A percentile compares a stretch with the other conserved stretches of the same genome.
Evolutionary conservation across 768 basidiomycete genomes (phyloP).

Genomic region (Clitopilus hobsonii): DNA sequence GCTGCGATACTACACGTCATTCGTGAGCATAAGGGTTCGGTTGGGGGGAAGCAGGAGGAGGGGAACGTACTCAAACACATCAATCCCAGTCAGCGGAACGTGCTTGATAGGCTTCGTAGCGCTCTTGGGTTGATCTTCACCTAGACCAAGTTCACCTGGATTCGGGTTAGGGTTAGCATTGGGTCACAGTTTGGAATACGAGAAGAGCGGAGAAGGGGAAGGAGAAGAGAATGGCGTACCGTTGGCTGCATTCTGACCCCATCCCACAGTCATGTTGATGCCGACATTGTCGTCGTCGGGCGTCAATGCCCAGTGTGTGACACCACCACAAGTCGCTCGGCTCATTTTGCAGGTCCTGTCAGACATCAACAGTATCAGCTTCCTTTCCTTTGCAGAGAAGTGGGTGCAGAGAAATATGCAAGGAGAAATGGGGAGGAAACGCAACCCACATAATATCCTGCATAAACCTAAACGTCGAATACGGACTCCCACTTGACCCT

Average conservation of each 20-base stretch:
- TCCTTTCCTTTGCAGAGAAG: too few species aligned
- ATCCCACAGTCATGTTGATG: conserved; percentile 77
- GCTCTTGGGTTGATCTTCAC: conserved; percentile 78
- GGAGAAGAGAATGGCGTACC: conserved; percentile 31
- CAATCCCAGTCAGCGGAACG: conserved; percentile 66
- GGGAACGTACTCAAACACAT: conserved; percentile 64
- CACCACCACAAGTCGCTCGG: conserved; percentile 73
- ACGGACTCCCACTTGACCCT: too few species aligned
- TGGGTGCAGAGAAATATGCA: conserved; percentile 2
- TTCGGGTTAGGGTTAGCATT: background rate
- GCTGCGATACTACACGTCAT: conserved; percentile 59
- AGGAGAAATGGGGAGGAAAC: background rate
- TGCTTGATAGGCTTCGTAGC: conserved; percentile 79
- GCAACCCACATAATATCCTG: conserved; percentile 74
- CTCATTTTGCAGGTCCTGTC: conserved; percentile 74
- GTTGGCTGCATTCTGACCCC: conserved; percentile 85
- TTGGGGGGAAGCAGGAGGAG: background rate
- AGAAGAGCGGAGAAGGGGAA: background rate
- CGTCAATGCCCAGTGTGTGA: conserved; percentile 81
- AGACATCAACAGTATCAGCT: too few species aligned
- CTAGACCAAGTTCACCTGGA: conserved; percentile 75
- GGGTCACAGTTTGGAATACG: too few species aligned
- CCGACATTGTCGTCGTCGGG: conserved; percentile 60
- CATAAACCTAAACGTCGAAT: conserved; percentile 81
- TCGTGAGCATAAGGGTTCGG: background rate